These are phyloP conservation scores for Pezizomycotina sp. DNA, from an alignment of 2,329 filamentous ascomycete genomes.

Conservation along the genomic window DNA sequence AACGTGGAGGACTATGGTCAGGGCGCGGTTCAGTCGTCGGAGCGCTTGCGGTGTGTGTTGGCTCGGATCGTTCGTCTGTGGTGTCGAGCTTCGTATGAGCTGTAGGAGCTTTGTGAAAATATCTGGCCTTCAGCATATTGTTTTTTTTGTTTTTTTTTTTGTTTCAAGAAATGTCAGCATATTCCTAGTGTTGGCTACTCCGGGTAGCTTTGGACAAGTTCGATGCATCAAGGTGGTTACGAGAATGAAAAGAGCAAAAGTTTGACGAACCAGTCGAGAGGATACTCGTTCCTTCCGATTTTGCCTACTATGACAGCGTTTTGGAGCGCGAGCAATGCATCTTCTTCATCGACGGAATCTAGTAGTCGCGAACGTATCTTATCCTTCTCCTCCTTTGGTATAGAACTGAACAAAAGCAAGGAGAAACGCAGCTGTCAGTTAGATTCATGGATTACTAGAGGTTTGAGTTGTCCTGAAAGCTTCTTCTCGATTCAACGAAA, in stretches of 20 bases:
- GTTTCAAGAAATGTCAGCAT: too few species aligned
- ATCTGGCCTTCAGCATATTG: slow-evolving; percentile 33
- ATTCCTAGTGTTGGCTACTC: too few species aligned
- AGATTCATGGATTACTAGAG: slow-evolving; percentile 4
- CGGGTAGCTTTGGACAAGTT: too few species aligned
- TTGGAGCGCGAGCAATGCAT: slow-evolving; percentile 61
- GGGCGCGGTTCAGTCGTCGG: slow-evolving; percentile 50
- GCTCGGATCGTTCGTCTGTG: too few species aligned
- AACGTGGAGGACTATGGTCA: slow-evolving; percentile 66
- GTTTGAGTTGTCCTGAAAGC: background rate
- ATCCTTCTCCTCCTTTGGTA: slow-evolving; percentile 54
- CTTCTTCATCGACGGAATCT: slow-evolving; percentile 58
- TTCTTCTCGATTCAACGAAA: too few species aligned
- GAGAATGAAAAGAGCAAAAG: background rate
- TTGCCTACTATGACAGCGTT: slow-evolving; percentile 80
- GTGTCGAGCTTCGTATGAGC: slow-evolving; percentile 42
- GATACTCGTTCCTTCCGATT: slow-evolving; percentile 77
- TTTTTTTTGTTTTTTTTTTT: too few species aligned
- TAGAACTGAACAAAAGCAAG: slow-evolving; percentile 34
- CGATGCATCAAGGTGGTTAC: too few species aligned
- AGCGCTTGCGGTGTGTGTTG: slow-evolving; percentile 33
- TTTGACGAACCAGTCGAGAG: slow-evolving; percentile 53
- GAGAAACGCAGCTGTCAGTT: too few species aligned
- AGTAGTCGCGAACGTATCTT: slow-evolving; percentile 60
- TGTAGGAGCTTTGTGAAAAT: slow-evolving; percentile 45